A percentile compares a stretch with the other conserved stretches of the same genome.
Evolutionary conservation across 75 land plant species (phyloP).

Genomic region (Cryptomeria japonica): DNA sequence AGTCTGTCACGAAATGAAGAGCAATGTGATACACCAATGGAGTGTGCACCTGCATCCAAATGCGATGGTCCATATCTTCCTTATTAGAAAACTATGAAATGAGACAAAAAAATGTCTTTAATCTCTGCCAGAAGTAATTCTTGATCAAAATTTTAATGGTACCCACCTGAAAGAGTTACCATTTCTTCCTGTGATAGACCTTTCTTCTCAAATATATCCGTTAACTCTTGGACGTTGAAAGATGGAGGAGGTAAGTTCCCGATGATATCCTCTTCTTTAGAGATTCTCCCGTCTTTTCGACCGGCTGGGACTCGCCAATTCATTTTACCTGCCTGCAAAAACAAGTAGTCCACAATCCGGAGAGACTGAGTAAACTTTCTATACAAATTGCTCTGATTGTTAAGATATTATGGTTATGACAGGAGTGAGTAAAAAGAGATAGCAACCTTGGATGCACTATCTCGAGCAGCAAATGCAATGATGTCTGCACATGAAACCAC

Average conservation of each 20-base stretch:
- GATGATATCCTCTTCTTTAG: constrained; percentile 11
- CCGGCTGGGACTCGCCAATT: constrained; percentile 37
- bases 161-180: constrained; percentile 51
- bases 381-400: not conserved
- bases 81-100: not conserved
- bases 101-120: too few relatives aligned
- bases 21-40: constrained; percentile 33
- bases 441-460: not conserved
- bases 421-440: not conserved
- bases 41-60: constrained; percentile 21
- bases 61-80: too few relatives aligned
- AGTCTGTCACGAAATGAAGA: constrained; percentile 15
- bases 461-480: constrained; percentile 17
- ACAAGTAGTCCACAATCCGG: too few relatives aligned
- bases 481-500: constrained; percentile 30
- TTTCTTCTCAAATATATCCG: constrained; percentile 24
- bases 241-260: constrained; percentile 23
- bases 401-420: too few relatives aligned
- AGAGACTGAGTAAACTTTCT: not conserved
- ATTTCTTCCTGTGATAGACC: constrained; percentile 34
- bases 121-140: not conserved
- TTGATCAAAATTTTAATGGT: not conserved
- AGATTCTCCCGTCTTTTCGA: constrained; percentile 34
- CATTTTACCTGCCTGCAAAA: constrained; percentile 28
- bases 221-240: constrained; percentile 26